Conservation (phyloP, 2,329 filamentous ascomycete genomes). For the Cyanodermella asteris region DNA sequence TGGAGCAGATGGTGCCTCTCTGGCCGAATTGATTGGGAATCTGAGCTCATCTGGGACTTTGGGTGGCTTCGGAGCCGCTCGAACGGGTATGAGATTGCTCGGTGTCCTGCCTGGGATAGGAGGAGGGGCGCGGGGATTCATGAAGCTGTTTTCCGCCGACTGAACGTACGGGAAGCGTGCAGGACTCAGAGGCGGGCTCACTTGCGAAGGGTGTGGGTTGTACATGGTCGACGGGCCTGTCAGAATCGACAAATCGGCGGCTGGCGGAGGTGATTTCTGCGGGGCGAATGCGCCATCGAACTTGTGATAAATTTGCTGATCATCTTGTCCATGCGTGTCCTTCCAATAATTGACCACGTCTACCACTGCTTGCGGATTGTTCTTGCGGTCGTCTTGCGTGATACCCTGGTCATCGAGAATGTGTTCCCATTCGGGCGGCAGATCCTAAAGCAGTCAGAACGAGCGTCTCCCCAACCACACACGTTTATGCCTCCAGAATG, state of each 20-base stretch:
- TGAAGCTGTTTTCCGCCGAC: constrained; percentile 92
- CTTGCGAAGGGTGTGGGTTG: no score
- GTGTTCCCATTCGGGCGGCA: constrained; percentile 95
- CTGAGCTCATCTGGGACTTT: constrained; percentile 14
- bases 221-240: no score
- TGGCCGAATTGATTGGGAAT: no score
- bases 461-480: constrained; percentile 5
- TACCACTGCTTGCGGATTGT: constrained; percentile 86
- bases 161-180: no score
- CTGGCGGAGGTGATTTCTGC: no score
- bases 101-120: constrained; percentile 45
- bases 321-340: constrained; percentile 59
- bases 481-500: no score
- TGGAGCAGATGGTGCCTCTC: no score
- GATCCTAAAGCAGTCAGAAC: constrained; percentile 41
- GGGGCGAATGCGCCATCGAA: constrained; percentile 75
- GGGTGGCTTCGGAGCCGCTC: constrained; percentile 21
- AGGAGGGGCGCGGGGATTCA: constrained; percentile 83
- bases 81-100: constrained; percentile 20
- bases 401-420: constrained; percentile 91
- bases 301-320: constrained; percentile 86
- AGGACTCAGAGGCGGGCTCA: no score
- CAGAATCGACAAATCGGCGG: no score
- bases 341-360: constrained; percentile 96
- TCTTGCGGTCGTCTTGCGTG: constrained; percentile 81